phyloP scores from a whole-genome alignment of 2,329 filamentous ascomycete genomes.

The Tolypocladium endophyticum region DNA sequence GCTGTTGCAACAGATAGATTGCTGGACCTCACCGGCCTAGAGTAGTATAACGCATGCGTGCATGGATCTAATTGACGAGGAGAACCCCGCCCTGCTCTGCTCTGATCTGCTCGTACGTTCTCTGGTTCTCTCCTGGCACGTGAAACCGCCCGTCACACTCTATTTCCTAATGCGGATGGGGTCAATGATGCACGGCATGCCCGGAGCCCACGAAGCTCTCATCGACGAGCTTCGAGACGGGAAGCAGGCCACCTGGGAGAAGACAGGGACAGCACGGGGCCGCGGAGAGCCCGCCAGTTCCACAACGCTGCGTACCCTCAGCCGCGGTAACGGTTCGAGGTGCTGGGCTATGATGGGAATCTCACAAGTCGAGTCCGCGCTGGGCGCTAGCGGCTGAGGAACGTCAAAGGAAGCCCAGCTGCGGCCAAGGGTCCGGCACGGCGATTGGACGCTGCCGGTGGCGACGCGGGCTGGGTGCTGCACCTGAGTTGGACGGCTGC shows the following conservation, averaged over 20 bases:
- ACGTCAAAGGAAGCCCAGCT: not conserved
- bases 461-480: not conserved
- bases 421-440: not conserved
- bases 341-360: not conserved
- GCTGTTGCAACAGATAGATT: not conserved
- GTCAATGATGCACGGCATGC: not conserved
- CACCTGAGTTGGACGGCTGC: not conserved
- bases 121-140: not conserved
- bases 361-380: not conserved
- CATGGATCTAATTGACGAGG: not conserved
- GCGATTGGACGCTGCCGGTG: not conserved
- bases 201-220: not conserved
- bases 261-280: not conserved
- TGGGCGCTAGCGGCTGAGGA: not conserved
- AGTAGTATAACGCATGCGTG: not conserved
- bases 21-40: not conserved
- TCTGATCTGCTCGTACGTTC: not conserved
- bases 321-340: not conserved
- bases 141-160: not conserved
- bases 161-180: not conserved
- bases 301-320: not conserved
- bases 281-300: not conserved
- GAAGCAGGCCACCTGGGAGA: not conserved
- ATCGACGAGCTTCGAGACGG: not conserved
- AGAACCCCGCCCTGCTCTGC: not conserved